Evolutionary conservation across 2,329 filamentous ascomycete species (phyloP).

Genomic region (Exophiala xenobiotica): DNA sequence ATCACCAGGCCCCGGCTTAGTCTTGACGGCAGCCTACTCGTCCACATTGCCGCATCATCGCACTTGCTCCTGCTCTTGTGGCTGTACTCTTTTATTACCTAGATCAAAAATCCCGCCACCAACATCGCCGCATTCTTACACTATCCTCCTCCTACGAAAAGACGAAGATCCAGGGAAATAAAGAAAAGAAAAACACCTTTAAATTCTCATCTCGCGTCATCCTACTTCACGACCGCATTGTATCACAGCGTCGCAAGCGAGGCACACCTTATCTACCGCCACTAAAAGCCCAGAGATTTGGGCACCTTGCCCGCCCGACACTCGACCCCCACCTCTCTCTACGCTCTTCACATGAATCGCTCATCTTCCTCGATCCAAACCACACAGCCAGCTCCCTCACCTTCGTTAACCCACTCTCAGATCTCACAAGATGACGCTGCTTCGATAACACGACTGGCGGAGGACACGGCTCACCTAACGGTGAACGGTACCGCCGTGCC

Average conservation of each 20-base stretch:
- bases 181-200: conserved; percentile 5
- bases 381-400: conserved; percentile 14
- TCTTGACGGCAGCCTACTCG: background rate
- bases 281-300: conserved; percentile 25
- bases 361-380: conserved; percentile 16
- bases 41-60: conserved; percentile 2
- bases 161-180: background rate
- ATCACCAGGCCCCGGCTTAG: conserved; percentile 8
- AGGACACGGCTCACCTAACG: conserved; percentile 43
- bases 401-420: conserved; percentile 16
- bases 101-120: conserved; percentile 3
- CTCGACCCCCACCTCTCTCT: conserved; percentile 10
- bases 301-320: conserved; percentile 18
- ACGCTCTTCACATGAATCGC: conserved; percentile 27
- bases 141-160: background rate
- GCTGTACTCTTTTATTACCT: background rate
- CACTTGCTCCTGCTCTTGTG: background rate
- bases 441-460: conserved; percentile 44
- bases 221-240: conserved; percentile 2
- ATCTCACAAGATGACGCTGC: conserved; percentile 22
- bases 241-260: conserved; percentile 10
- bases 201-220: conserved; percentile 3
- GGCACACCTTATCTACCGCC: conserved; percentile 25
- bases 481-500: conserved; percentile 39
- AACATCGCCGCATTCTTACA: background rate